These are phyloP conservation scores for Neonectria ditissima DNA, from an alignment of 2,329 filamentous ascomycete genomes.

Conservation along the genomic window DNA sequence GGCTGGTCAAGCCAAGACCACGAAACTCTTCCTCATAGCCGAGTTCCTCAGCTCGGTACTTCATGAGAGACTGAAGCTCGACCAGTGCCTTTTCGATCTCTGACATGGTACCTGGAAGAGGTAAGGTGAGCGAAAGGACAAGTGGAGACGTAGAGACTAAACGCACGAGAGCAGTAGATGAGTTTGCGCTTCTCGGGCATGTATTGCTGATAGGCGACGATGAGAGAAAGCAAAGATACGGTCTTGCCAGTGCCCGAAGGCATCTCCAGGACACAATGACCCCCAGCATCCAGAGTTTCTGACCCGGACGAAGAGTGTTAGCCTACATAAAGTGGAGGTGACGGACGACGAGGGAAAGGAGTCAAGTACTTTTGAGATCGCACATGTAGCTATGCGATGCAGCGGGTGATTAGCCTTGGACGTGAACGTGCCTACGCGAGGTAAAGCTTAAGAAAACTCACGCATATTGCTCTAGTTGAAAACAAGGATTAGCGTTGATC, in stretches of 20 bases:
- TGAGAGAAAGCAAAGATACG: conserved; percentile 92
- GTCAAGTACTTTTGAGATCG: conserved; percentile 63
- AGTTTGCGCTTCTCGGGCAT: conserved; percentile 94
- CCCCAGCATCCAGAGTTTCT: conserved; percentile 89
- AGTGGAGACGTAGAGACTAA: conserved; percentile 7
- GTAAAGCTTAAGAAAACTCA: conserved; percentile 44
- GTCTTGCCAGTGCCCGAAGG: conserved; percentile 99
- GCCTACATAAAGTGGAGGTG: background rate
- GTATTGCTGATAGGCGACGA: conserved; percentile 95
- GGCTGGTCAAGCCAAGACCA: conserved; percentile 90
- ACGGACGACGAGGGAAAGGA: background rate
- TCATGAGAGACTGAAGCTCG: conserved; percentile 93
- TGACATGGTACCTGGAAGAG: conserved; percentile 83
- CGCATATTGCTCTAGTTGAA: conserved; percentile 65
- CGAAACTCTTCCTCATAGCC: conserved; percentile 93
- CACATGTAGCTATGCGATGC: conserved; percentile 63
- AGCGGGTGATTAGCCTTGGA: conserved; percentile 11
- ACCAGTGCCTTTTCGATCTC: conserved; percentile 98
- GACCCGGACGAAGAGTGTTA: conserved; percentile 8
- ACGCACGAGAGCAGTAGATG: conserved; percentile 92
- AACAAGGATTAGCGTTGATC: conserved; percentile 24
- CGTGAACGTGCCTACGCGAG: background rate
- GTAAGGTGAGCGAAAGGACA: conserved; percentile 17
- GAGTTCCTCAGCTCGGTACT: conserved; percentile 90
- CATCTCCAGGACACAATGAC: conserved; percentile 98